These are phyloP conservation scores for Cinnamomum micranthum DNA, from an alignment of 164 flowering plant genomes.

Conservation along the genomic window DNA sequence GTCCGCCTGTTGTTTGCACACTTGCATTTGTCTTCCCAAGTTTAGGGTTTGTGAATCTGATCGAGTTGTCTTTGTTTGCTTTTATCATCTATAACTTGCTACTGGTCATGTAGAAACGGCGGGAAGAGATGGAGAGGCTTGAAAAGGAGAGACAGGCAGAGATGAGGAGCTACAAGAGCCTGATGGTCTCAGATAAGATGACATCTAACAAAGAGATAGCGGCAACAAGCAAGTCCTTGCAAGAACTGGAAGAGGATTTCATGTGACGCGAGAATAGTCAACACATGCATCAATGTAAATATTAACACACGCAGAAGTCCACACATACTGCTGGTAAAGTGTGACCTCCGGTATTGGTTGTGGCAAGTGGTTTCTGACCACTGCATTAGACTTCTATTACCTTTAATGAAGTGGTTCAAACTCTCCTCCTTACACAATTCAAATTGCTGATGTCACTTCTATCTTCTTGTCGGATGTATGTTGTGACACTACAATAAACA, in stretches of 20 bases:
- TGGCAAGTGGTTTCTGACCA: too few relatives aligned
- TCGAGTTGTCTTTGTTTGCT: background rate
- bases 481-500: background rate
- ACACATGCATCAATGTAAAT: background rate
- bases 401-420: background rate
- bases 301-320: background rate
- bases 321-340: background rate
- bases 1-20: too few relatives aligned
- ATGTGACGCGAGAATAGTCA: constrained; percentile 39
- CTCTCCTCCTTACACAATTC: background rate
- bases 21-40: too few relatives aligned
- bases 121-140: constrained; percentile 88
- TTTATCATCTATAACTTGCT: background rate
- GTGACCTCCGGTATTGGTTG: background rate
- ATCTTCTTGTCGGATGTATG: background rate
- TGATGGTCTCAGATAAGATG: constrained; percentile 96
- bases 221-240: constrained; percentile 65
- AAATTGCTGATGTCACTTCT: background rate
- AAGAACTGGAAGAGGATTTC: constrained; percentile 95
- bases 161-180: constrained; percentile 90
- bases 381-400: background rate
- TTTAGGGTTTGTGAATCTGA: too few relatives aligned
- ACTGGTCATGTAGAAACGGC: constrained; percentile 55
- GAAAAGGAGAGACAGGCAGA: constrained; percentile 94
- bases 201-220: constrained; percentile 94